Base-by-base conservation (phyloP, 2,329 filamentous ascomycete species). In the Coniochaeta sp. region DNA sequence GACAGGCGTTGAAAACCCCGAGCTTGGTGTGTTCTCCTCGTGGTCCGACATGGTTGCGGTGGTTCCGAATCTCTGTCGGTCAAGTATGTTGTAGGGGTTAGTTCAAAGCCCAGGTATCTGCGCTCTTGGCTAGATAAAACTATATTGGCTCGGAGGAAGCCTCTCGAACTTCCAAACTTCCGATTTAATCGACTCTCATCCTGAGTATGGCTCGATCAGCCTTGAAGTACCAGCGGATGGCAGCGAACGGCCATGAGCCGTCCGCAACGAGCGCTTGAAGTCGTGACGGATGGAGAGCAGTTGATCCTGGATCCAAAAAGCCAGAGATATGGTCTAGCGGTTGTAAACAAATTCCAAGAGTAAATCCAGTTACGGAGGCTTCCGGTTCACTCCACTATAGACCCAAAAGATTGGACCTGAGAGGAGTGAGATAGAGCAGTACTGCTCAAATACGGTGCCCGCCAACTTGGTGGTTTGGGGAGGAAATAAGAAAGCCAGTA, bases 331-430 rank as follows among this genome's bases (percentile, higher is more conserved):
- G 60, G 38, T 28, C n/a, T 28, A 22, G 14, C 24, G 16, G 40
- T 44, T 14, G 60, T n/a, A 44, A 30, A 38, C 19, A 9, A 57
- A 38, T 50, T 40, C 38, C 38, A 40, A 40, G 38, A 47, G 47
- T 24, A 42, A 63, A 75, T 69, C 81, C 76, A 93, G 79, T 97
- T 98, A 98, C 83, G 93, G 93, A 75, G 95, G 93, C 80, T 96
- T 93, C 82, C 92, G 95, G 83, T 95, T 91, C 81, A 92, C 90
- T 89, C 93, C 93, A 83, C 88, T 88, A 77, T 93, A 93, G 87
- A 96, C 92, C 92, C 92, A 91, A 83, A 88, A 87, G 75, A 88
- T 87, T 78, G 92, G 93, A 83, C 91, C 91, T 76, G 93, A 88
- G 81, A 52, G 47, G 47, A 96, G 90, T 85, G 91, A 93, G 82